phyloP scores from a whole-genome alignment of 106 monocot genomes.

The Dactylorhiza incarnata region DNA sequence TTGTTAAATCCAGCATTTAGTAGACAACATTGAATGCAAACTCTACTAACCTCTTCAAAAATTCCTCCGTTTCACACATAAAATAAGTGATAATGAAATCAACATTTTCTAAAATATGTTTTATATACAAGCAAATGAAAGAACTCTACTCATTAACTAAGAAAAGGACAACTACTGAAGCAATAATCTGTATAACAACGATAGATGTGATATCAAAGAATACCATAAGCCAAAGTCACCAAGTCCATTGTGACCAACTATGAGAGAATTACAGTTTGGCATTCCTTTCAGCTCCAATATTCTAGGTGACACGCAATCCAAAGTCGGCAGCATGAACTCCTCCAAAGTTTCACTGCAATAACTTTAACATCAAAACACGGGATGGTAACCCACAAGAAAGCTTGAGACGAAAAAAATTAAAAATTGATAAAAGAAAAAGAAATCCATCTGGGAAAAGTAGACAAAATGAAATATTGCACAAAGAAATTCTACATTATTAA shows the following conservation, averaged over 20 bases:
- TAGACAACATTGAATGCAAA: too few species aligned
- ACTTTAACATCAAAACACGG: conserved; percentile 2
- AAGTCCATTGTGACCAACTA: conserved; percentile 74
- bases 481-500: neutral
- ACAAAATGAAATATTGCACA: neutral
- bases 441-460: neutral
- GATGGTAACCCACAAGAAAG: conserved; percentile 1
- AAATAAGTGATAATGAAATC: too few species aligned
- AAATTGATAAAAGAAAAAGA: neutral
- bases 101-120: too few species aligned
- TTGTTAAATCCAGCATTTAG: too few species aligned
- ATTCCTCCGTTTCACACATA: too few species aligned
- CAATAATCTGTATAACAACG: neutral
- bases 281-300: conserved; percentile 60
- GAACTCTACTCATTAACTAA: neutral
- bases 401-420: neutral
- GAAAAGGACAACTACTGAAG: neutral
- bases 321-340: conserved; percentile 57
- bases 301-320: conserved; percentile 23
- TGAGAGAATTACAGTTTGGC: conserved; percentile 28
- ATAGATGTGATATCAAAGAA: conserved; percentile 8
- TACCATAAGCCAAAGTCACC: conserved; percentile 84
- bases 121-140: too few species aligned
- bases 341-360: conserved; percentile 52
- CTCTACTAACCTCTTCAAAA: too few species aligned